Percentiles rank a stretch among this genome's conserved stretches.
phyloP scores from a whole-genome alignment of 148 eudicot genomes.

The Rhododendron kiyosumense region DNA sequence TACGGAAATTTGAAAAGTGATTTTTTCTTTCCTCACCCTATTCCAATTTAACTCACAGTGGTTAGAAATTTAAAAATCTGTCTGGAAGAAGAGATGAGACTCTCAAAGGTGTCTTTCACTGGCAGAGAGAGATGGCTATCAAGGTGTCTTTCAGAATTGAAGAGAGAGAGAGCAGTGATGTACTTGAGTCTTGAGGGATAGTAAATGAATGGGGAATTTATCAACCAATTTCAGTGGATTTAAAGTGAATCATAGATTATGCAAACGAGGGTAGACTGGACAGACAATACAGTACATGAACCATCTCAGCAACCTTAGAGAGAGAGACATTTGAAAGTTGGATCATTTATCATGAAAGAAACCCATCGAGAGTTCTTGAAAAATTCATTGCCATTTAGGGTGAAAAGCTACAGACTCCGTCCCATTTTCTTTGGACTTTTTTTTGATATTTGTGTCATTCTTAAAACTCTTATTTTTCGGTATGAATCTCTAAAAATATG shows the following conservation, averaged over 20 bases:
- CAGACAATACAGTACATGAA: too few species aligned
- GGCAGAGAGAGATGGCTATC: neutral
- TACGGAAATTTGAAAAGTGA: neutral
- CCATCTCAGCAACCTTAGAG: neutral
- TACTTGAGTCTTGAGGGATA: neutral
- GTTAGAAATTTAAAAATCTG: neutral
- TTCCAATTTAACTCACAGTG: neutral
- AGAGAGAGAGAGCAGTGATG: neutral
- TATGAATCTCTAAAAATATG: too few species aligned
- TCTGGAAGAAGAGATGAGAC: neutral
- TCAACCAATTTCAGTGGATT: neutral
- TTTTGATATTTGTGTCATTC: too few species aligned
- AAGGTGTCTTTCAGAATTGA: neutral
- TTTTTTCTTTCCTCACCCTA: neutral
- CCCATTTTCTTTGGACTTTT: too few species aligned
- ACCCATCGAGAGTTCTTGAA: neutral
- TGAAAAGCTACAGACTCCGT: too few species aligned
- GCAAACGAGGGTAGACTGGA: neutral
- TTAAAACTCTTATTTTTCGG: too few species aligned
- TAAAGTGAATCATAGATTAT: neutral
- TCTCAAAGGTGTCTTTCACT: neutral
- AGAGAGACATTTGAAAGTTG: neutral
- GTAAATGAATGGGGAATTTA: slow-evolving; percentile 3
- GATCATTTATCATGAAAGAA: slow-evolving; percentile 4
- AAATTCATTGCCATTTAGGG: neutral